A percentile compares a stretch with the other conserved stretches of the same genome.
Conservation (phyloP, 768 basidiomycete genomes). For the Fibroporia radiculosa region DNA sequence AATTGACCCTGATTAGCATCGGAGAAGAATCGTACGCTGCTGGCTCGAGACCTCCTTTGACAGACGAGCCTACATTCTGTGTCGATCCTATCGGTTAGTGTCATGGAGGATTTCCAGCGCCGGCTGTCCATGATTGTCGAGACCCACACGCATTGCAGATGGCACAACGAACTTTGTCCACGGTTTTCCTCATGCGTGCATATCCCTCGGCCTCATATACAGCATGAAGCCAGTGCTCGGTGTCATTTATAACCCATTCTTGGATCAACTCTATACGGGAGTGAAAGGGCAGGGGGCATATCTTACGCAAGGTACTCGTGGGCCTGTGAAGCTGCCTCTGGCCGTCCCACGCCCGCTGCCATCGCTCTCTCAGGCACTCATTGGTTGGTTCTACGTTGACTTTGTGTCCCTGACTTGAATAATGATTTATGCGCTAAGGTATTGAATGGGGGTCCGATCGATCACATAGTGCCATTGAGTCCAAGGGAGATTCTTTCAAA, state of each 20-base stretch:
- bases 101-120: neutral
- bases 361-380: slow-evolving; percentile 64
- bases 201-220: slow-evolving; percentile 87
- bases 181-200: slow-evolving; percentile 81
- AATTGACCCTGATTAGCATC: slow-evolving; percentile 47
- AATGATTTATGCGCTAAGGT: slow-evolving; percentile 51
- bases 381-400: slow-evolving; percentile 39
- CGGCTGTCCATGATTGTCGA: neutral
- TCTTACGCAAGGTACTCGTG: slow-evolving; percentile 35
- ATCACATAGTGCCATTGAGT: slow-evolving; percentile 37
- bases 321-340: slow-evolving; percentile 61
- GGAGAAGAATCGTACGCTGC: slow-evolving; percentile 91
- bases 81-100: slow-evolving; percentile 85
- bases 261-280: slow-evolving; percentile 80
- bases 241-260: slow-evolving; percentile 90
- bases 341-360: slow-evolving; percentile 64
- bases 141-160: slow-evolving; percentile 32
- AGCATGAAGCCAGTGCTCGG: slow-evolving; percentile 77
- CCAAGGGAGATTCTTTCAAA: slow-evolving; percentile 62
- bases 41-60: slow-evolving; percentile 60
- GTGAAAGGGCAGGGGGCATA: slow-evolving; percentile 75
- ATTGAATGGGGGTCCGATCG: slow-evolving; percentile 90
- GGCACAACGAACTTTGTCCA: slow-evolving; percentile 88
- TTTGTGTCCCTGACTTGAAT: slow-evolving; percentile 22
- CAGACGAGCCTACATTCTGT: slow-evolving; percentile 90